phyloP scores from a whole-genome alignment of 164 flowering plant species.

The Saururus chinensis region DNA sequence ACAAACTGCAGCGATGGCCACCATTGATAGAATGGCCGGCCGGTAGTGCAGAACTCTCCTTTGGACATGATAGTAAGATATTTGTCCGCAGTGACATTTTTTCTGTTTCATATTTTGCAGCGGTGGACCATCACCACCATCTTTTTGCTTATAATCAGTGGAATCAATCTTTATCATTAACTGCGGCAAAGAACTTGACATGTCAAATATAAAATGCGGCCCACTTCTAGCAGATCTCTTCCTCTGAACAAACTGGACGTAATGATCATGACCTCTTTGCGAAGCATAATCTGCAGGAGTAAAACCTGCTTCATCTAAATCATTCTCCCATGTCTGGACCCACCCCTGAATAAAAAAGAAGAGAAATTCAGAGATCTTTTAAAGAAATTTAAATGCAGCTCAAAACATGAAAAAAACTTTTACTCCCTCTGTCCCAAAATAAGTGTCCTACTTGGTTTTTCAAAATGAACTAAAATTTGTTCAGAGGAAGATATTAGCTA shows the following conservation, averaged over 20 bases:
- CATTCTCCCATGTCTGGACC: constrained; percentile 54
- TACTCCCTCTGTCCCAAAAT: no score
- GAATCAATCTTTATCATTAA: not conserved
- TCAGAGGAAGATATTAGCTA: no score
- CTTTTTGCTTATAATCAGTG: not conserved
- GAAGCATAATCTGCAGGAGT: constrained; percentile 71
- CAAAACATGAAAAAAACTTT: no score
- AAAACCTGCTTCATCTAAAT: constrained; percentile 45
- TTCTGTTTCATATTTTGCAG: not conserved
- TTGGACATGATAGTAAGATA: not conserved
- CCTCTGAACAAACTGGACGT: constrained; percentile 50
- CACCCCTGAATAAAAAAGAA: constrained; percentile 40
- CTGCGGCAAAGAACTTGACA: constrained; percentile 18
- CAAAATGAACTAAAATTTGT: no score
- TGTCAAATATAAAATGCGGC: constrained; percentile 44
- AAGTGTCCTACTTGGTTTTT: no score
- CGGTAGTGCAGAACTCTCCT: constrained; percentile 25
- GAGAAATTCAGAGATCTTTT: not conserved
- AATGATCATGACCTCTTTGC: constrained; percentile 39
- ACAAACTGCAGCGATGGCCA: constrained; percentile 10
- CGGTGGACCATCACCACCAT: not conserved
- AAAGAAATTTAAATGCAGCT: no score
- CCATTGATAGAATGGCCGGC: constrained; percentile 48
- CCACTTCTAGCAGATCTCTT: constrained; percentile 28
- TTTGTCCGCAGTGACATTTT: not conserved